These are phyloP conservation scores for Wickerhamomyces queroliae DNA, from an alignment of 805 yeast genomes.

Conservation along the genomic window DNA sequence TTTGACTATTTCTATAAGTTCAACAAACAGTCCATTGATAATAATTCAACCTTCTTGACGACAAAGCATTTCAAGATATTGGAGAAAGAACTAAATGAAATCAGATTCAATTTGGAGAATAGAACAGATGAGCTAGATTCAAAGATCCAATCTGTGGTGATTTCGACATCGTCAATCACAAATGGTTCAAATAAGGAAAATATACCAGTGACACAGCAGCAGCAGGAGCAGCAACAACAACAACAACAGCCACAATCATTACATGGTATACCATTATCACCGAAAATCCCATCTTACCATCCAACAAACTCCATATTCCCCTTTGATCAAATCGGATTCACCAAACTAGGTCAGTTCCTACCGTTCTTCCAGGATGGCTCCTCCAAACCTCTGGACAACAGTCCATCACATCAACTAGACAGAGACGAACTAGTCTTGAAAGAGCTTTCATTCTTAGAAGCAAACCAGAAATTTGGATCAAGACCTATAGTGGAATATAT, in stretches of 20 bases:
- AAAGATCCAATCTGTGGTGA: neutral
- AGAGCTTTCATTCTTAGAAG: neutral
- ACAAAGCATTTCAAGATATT: slow-evolving; percentile 14
- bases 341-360: neutral
- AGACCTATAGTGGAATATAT: slow-evolving; percentile 5
- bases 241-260: neutral
- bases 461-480: neutral
- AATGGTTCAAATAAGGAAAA: neutral
- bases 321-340: neutral
- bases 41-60: slow-evolving; percentile 7
- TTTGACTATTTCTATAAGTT: slow-evolving; percentile 11
- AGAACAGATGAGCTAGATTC: slow-evolving; percentile 6
- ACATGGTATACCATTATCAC: slow-evolving; percentile 5
- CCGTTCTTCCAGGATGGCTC: neutral
- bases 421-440: neutral
- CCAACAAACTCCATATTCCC: neutral
- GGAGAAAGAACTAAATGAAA: slow-evolving; percentile 15
- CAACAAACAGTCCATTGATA: slow-evolving; percentile 11
- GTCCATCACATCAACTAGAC: neutral
- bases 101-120: slow-evolving; percentile 4
- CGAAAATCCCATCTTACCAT: neutral
- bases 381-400: neutral
- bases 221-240: neutral
- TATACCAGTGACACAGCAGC: neutral
- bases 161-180: neutral